These are phyloP conservation scores for Hyaloscypha hepaticicola DNA, from an alignment of 495 filamentous ascomycete species.

Conservation along the genomic window DNA sequence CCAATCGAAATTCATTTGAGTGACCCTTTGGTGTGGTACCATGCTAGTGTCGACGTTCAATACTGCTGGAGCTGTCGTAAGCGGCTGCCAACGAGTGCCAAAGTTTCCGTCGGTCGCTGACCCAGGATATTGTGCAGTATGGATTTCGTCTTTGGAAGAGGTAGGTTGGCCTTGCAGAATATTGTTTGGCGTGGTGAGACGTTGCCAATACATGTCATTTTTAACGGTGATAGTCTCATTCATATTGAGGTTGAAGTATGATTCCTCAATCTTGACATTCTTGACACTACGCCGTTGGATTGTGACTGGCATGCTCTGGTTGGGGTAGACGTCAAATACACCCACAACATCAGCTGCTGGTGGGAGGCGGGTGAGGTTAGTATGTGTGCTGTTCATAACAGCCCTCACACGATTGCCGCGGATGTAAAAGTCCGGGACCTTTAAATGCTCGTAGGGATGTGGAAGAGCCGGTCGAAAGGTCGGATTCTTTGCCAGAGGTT, in stretches of 20 bases:
- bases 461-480: constrained; percentile 52
- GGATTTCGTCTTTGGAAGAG: constrained; percentile 44
- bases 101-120: constrained; percentile 65
- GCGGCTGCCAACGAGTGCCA: constrained; percentile 70
- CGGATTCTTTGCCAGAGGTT: constrained; percentile 42
- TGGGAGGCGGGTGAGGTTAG: constrained; percentile 51
- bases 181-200: constrained; percentile 54
- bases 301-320: constrained; percentile 49
- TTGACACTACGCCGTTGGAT: constrained; percentile 36
- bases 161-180: constrained; percentile 64
- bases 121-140: constrained; percentile 68
- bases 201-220: constrained; percentile 47
- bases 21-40: constrained; percentile 39
- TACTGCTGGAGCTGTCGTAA: constrained; percentile 41
- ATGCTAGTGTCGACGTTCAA: constrained; percentile 45
- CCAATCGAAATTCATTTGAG: constrained; percentile 65
- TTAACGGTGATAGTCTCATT: constrained; percentile 51
- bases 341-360: constrained; percentile 43
- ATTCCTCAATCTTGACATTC: constrained; percentile 31
- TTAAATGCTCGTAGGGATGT: constrained; percentile 51
- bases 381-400: constrained; percentile 62
- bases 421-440: constrained; percentile 66
- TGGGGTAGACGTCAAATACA: constrained; percentile 37
- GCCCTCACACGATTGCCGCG: constrained; percentile 61
- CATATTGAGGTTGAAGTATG: constrained; percentile 46